Conservation (phyloP, 2,329 filamentous ascomycete species). For the Diaporthe ilicicola region DNA sequence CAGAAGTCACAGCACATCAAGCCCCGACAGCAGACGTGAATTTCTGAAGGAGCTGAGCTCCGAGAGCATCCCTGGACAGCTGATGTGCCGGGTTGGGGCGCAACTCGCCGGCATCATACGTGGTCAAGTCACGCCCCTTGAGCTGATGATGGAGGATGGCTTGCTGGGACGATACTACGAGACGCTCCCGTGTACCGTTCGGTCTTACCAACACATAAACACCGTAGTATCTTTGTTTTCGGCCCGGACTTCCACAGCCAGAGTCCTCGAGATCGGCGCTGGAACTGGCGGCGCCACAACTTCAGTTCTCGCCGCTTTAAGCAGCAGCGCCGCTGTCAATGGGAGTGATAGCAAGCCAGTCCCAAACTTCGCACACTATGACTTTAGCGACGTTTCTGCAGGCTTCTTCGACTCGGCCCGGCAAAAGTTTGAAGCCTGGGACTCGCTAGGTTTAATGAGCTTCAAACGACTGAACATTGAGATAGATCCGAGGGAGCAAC, state of each 20-base stretch:
- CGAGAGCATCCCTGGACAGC: slow-evolving; percentile 40
- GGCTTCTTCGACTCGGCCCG: slow-evolving; percentile 48
- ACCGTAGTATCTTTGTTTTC: too few relatives aligned
- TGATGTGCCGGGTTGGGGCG: slow-evolving; percentile 40
- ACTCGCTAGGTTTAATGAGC: slow-evolving; percentile 39
- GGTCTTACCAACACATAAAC: too few relatives aligned
- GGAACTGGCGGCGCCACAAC: too few relatives aligned
- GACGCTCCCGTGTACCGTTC: too few relatives aligned
- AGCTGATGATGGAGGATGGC: slow-evolving; percentile 42
- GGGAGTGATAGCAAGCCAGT: too few relatives aligned
- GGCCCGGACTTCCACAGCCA: slow-evolving; percentile 35
- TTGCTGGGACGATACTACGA: slow-evolving; percentile 44
- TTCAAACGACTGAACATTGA: slow-evolving; percentile 42
- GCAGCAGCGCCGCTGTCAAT: neutral
- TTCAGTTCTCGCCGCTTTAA: neutral
- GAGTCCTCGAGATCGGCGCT: slow-evolving; percentile 20
- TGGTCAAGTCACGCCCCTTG: slow-evolving; percentile 37
- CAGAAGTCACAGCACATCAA: too few relatives aligned
- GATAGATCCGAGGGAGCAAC: slow-evolving; percentile 37
- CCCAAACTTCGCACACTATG: slow-evolving; percentile 41
- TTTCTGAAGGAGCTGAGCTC: too few relatives aligned
- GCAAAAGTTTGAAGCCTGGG: slow-evolving; percentile 40
- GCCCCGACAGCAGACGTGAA: too few relatives aligned
- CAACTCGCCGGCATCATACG: slow-evolving; percentile 44
- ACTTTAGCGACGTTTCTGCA: slow-evolving; percentile 51